Evolutionary conservation across 805 yeast genomes (phyloP).

Genomic region (Starmerella apis): DNA sequence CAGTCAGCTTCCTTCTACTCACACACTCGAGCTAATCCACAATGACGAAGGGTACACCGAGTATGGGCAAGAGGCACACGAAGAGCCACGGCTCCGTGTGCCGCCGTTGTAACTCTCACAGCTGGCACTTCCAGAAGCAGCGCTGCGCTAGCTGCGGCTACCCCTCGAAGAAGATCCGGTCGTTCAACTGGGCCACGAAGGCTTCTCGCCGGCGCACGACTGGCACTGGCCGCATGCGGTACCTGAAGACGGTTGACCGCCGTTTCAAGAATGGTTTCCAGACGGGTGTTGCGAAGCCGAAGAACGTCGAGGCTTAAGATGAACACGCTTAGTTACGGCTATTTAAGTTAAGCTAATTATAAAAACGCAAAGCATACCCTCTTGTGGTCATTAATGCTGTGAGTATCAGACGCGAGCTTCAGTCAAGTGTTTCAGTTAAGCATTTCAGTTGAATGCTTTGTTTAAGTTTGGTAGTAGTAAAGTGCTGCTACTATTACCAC

Average conservation of each 20-base stretch:
- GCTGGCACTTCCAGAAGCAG: constrained; percentile 98
- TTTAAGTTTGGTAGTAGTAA: too few relatives aligned
- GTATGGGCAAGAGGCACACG: constrained; percentile 99
- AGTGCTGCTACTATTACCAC: too few relatives aligned
- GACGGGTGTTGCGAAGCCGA: constrained; percentile 55
- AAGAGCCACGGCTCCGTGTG: constrained; percentile 94
- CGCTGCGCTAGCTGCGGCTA: constrained; percentile 98
- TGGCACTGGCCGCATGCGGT: constrained; percentile 99
- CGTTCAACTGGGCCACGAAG: constrained; percentile 95
- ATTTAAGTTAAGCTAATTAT: constrained; percentile 16
- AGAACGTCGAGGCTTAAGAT: constrained; percentile 41
- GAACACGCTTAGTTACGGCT: constrained; percentile 9
- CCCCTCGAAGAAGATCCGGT: constrained; percentile 97
- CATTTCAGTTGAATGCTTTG: too few relatives aligned
- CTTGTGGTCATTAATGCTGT: background rate
- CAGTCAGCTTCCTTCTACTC: constrained; percentile 10
- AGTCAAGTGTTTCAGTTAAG: too few relatives aligned
- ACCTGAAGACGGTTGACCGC: constrained; percentile 94
- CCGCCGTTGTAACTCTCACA: constrained; percentile 93
- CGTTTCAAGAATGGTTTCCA: constrained; percentile 99
- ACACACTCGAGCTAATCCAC: constrained; percentile 26
- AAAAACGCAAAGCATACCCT: constrained; percentile 5
- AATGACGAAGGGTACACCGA: constrained; percentile 86
- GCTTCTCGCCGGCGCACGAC: constrained; percentile 99
- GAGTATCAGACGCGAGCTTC: too few relatives aligned